Base-by-base conservation (phyloP, 2,329 filamentous ascomycete genomes). In the Scedosporium aurantiacum region DNA sequence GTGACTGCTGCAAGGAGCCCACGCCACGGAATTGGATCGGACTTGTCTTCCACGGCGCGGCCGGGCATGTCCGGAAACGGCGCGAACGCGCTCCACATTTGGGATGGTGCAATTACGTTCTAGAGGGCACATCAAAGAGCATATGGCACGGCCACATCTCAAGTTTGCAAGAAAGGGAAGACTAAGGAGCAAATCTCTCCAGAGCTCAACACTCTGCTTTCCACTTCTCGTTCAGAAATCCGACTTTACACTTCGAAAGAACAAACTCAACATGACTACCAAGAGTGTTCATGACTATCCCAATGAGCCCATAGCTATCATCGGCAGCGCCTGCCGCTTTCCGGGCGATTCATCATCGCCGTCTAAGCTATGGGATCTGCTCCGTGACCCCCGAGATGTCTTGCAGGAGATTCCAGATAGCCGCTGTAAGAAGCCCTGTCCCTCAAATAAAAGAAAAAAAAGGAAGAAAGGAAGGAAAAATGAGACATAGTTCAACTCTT, bases 301-400 rank as follows among this genome's bases (percentile, higher is more conserved):
- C 8, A 58, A 58, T 25, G 57, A 58, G 27, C 57, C 57, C 18
- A 58, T 58, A 58, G 57, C 57, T 27, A 58, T 58, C 16, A 71
- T 79, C 18, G 78, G 78, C 64, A 78, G 79, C 71, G 72, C 75
- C 3, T 79, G 76, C 64, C 76, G 77, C 27, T 70, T 79, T 56
- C 75, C 78, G 0, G 77, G 78, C 8, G 72, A 73, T 56, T 73
- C 77, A 23, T 69, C 72, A 10, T 75, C 69, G 8, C 71, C 74
- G 4, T 72, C 72, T 5, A 74, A 78, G 63, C 75, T 80, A 60
- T 80, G 77, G 77, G 70, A 73, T 59, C 67, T 74, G 14, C 68
- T 69, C n/a, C 40, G 54, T 62, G 67, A 43, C 60, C 62, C 10
- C 7, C 70, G 70, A 18, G 72, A 69, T 10, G 74, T 72, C 21